Evolutionary conservation across 2,329 filamentous ascomycete species (phyloP), one percentile per base, ranked within the genome.

Genomic region (Cryphonectria nitschkei): DNA sequence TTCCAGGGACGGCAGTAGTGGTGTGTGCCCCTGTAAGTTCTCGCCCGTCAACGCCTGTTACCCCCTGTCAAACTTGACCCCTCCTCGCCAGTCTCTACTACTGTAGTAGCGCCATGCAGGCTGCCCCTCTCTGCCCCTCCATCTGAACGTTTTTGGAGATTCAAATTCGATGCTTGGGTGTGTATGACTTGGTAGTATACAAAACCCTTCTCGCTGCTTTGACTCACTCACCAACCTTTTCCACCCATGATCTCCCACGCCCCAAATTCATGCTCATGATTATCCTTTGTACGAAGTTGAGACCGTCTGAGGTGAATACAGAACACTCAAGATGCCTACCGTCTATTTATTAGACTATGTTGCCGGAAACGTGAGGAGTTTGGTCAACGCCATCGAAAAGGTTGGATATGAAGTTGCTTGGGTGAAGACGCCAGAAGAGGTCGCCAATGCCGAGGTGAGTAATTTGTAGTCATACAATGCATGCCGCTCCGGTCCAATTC

Each of bases 341-440:
- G 92, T 95, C 74, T 88, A 95, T 82, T 83, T 96, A 69, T 82
- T 92, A 76, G 86, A 98, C 84, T 98, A 98, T 80, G 95, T 98
- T 75, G 95, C 96, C 73, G 96, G 96, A 79, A 99, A 99, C 81
- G 91, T 99, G 76, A 92, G 95, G 75, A 98, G 95, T 74, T 88
- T 99, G 77, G 95, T 95, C 79, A 99, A 99, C 85, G 96, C 95
- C 77, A 97, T 99, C 78, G 95, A 99, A 81, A 97, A 96, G 82
- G 88, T 95, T 71, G 96, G 96, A 73, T 98, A 95, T 80, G 88
- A 93, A 61, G 93, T 99, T 63, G 93, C 96, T 84, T 98, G 95
- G 96, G 87, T 99, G 75, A 92, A 87, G 77, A 90, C 90, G 46
- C 96, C 96, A 5, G 90, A 92, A 76, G 94, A 98, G 81, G 89